Evolutionary conservation across 2,329 filamentous ascomycete species (phyloP).

Genomic region (Talaromyces sp.): DNA sequence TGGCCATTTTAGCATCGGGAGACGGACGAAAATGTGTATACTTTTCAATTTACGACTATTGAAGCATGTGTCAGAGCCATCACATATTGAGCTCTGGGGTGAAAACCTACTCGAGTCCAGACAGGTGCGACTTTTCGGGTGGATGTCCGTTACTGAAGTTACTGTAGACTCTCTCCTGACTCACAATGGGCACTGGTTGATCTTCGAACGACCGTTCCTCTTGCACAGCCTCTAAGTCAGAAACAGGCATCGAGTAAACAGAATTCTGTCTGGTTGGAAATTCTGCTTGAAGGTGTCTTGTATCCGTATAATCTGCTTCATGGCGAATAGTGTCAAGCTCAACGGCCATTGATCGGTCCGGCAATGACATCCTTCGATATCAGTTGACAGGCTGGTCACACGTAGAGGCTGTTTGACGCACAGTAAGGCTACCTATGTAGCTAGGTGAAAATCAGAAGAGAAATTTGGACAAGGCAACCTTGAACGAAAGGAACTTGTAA

Average conservation of each 20-base stretch:
- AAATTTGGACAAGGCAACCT: not conserved
- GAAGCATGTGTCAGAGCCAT: not conserved
- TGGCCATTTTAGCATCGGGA: not conserved
- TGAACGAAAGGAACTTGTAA: not conserved
- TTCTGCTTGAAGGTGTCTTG: too few relatives aligned
- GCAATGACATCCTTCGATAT: not conserved
- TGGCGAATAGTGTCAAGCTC: not conserved
- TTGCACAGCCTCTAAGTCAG: not conserved
- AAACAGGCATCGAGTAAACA: not conserved
- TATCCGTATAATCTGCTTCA: too few relatives aligned
- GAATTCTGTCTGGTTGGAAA: too few relatives aligned
- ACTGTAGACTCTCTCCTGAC: not conserved
- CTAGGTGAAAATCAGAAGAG: not conserved
- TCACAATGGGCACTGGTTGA: not conserved
- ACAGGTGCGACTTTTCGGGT: not conserved
- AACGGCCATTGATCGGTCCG: not conserved
- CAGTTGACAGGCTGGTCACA: not conserved
- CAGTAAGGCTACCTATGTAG: not conserved
- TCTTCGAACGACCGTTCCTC: not conserved
- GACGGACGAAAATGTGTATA: not conserved
- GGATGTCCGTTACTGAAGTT: not conserved
- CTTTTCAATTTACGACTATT: not conserved
- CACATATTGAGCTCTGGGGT: not conserved
- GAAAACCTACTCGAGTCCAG: not conserved
- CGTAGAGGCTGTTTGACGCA: not conserved